A percentile compares a stretch with the other conserved stretches of the same genome.
These are phyloP conservation scores for Alternaria consortialis DNA, from an alignment of 2,329 filamentous ascomycete species.

Conservation along the genomic window DNA sequence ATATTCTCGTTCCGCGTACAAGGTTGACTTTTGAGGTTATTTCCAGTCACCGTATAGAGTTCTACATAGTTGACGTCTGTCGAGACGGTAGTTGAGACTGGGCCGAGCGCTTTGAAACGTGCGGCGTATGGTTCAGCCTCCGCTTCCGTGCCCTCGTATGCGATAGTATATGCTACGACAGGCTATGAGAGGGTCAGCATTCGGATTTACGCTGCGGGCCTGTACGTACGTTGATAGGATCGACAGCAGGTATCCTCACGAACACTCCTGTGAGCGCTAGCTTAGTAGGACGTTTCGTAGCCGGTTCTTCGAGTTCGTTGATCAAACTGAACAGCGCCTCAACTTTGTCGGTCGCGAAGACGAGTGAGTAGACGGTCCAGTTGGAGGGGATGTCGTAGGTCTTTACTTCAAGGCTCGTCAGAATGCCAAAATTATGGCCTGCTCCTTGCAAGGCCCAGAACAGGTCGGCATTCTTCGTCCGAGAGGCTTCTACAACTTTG, in stretches of 20 bases:
- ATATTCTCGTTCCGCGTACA: constrained; percentile 25
- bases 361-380: constrained; percentile 21
- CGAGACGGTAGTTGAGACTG: constrained; percentile 9
- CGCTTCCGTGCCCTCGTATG: constrained; percentile 26
- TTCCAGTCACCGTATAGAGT: constrained; percentile 27
- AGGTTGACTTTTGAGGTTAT: constrained; percentile 18
- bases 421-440: constrained; percentile 51
- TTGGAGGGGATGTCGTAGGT: constrained; percentile 20
- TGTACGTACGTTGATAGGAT: constrained; percentile 24
- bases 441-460: constrained; percentile 54
- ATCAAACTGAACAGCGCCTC: constrained; percentile 46
- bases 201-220: neutral
- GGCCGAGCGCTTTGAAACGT: constrained; percentile 26
- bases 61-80: constrained; percentile 25
- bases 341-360: constrained; percentile 33
- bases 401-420: constrained; percentile 49
- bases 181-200: constrained; percentile 13
- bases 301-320: constrained; percentile 26
- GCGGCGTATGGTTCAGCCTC: constrained; percentile 26
- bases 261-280: constrained; percentile 23
- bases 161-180: constrained; percentile 27
- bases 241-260: constrained; percentile 19
- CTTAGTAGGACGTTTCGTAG: constrained; percentile 10
- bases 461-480: constrained; percentile 43
- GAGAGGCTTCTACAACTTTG: constrained; percentile 40